phyloP scores from a whole-genome alignment of 148 eudicot genomes.

The Silene latifolia region DNA sequence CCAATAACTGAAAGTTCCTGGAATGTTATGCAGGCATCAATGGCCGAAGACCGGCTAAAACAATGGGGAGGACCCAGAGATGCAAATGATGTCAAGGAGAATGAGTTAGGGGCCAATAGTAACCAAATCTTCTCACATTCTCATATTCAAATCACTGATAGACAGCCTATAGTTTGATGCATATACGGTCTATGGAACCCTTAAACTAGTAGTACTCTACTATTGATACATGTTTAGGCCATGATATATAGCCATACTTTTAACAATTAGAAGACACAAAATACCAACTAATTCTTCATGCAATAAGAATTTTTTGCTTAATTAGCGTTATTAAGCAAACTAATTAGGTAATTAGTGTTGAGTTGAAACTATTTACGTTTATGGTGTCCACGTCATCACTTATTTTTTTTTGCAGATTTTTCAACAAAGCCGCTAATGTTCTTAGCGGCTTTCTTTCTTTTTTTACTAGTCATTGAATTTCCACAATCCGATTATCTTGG shows the following conservation, averaged over 20 bases:
- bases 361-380: too few relatives aligned
- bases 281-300: not conserved
- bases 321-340: too few relatives aligned
- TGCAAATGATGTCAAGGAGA: constrained; percentile 6
- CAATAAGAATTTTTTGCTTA: too few relatives aligned
- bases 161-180: not conserved
- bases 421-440: too few relatives aligned
- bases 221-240: not conserved
- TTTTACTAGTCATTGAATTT: too few relatives aligned
- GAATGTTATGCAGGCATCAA: constrained; percentile 7
- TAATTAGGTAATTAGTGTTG: too few relatives aligned
- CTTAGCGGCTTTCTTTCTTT: too few relatives aligned
- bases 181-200: not conserved
- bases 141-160: constrained; percentile 4
- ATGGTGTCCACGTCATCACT: too few relatives aligned
- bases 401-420: too few relatives aligned
- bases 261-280: not conserved
- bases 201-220: not conserved
- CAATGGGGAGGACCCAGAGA: constrained; percentile 15
- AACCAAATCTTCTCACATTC: constrained; percentile 2
- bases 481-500: too few relatives aligned
- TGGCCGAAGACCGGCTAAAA: constrained; percentile 13
- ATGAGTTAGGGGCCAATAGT: not conserved
- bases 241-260: not conserved
- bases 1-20: not conserved